Conservation (phyloP, 805 yeast genomes). For the Yamadazyma takamatsuzukensis region DNA sequence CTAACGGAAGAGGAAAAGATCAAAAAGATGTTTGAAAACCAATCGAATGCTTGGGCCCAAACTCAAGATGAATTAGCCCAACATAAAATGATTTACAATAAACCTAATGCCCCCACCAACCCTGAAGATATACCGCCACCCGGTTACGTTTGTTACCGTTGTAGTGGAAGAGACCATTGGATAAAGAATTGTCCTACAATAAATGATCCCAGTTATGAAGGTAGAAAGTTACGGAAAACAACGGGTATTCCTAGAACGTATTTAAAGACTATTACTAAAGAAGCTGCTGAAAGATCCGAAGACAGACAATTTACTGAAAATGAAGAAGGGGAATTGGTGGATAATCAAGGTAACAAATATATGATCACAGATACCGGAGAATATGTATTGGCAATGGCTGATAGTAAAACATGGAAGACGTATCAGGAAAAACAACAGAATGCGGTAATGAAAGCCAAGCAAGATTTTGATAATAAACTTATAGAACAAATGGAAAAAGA, state of each 20-base stretch:
- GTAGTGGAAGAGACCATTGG: constrained; percentile 94
- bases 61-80: constrained; percentile 89
- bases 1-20: constrained; percentile 83
- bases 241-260: constrained; percentile 97
- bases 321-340: constrained; percentile 43
- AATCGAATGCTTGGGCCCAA: constrained; percentile 91
- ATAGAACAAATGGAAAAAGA: constrained; percentile 29
- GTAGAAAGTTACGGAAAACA: constrained; percentile 83
- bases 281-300: constrained; percentile 51
- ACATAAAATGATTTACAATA: constrained; percentile 70
- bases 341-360: constrained; percentile 51
- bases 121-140: constrained; percentile 86
- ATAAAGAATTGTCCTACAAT: constrained; percentile 94
- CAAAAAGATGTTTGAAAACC: constrained; percentile 86
- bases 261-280: constrained; percentile 80
- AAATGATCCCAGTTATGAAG: constrained; percentile 90
- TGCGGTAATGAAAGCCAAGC: constrained; percentile 45
- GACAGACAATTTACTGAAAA: constrained; percentile 30
- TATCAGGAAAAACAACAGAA: constrained; percentile 68
- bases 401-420: constrained; percentile 82
- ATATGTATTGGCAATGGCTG: constrained; percentile 95
- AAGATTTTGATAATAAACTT: constrained; percentile 46
- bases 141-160: constrained; percentile 92
- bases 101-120: constrained; percentile 32
- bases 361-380: constrained; percentile 94